Evolutionary conservation across 1,284 basidiomycete genomes (phyloP).

Genomic region (Marasmius tenuissimus): DNA sequence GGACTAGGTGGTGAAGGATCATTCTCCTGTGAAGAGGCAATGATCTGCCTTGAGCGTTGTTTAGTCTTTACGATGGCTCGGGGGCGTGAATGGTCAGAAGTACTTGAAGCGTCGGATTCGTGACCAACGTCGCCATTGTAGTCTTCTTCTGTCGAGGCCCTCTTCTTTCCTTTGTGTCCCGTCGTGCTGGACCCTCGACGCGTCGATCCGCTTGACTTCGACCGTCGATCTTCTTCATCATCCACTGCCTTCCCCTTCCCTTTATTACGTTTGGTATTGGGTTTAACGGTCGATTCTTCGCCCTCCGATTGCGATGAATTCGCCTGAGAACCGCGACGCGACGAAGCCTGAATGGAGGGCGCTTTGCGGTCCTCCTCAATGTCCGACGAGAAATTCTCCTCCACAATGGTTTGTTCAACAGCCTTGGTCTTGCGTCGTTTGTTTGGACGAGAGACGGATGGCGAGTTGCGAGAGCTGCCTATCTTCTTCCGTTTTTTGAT

Average conservation of each 20-base stretch:
- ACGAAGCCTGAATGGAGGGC: not conserved
- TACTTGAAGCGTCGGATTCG: no score
- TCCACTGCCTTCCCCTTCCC: not conserved
- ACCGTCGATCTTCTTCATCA: not conserved
- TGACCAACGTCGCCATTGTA: no score
- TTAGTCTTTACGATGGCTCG: no score
- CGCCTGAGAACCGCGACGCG: not conserved
- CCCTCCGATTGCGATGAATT: no score
- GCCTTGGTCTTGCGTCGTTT: not conserved
- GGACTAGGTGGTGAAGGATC: no score
- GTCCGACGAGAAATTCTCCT: not conserved
- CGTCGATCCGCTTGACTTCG: not conserved
- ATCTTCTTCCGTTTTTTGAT: not conserved
- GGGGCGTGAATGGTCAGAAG: no score
- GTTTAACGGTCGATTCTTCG: no score
- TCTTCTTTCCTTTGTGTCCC: not conserved
- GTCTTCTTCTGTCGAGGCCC: no score
- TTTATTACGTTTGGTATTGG: not conserved
- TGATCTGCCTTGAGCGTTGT: no score
- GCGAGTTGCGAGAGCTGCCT: not conserved
- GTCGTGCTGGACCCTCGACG: not conserved
- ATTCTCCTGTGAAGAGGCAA: no score
- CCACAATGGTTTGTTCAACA: no score
- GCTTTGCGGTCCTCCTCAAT: not conserved
- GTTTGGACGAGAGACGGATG: not conserved